Conservation (phyloP, 306 rosid species). For the Gastrolobium bilobum region DNA sequence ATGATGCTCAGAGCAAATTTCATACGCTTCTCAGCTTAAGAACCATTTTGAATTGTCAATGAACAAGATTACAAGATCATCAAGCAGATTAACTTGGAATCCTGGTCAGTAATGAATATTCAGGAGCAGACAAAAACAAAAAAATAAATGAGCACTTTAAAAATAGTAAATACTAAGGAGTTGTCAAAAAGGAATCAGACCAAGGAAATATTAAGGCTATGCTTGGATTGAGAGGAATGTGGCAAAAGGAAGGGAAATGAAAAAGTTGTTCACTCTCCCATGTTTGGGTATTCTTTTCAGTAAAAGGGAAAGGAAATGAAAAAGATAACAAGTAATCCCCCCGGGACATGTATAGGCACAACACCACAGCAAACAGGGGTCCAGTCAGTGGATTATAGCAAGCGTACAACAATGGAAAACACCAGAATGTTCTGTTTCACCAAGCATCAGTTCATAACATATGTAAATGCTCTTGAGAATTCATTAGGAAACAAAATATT, state of each 20-base stretch:
- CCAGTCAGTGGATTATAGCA: slow-evolving; percentile 25
- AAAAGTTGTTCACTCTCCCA: background rate
- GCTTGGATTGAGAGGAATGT: background rate
- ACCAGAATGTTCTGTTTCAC: slow-evolving; percentile 4
- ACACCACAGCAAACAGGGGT: slow-evolving; percentile 19
- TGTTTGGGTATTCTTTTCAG: slow-evolving; percentile 17
- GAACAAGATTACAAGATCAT: slow-evolving; percentile 37
- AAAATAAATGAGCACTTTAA: background rate
- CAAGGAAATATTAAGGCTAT: background rate
- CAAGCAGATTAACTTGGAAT: slow-evolving; percentile 16
- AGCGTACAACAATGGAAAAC: background rate
- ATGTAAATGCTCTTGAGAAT: background rate
- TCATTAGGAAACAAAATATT: slow-evolving; percentile 35
- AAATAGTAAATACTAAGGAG: background rate
- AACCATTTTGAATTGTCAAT: slow-evolving; percentile 13
- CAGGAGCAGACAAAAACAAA: slow-evolving; percentile 3
- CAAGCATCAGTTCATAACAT: slow-evolving; percentile 23
- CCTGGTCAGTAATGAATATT: slow-evolving; percentile 33
- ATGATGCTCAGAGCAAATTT: slow-evolving; percentile 37
- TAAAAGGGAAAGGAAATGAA: slow-evolving; percentile 12
- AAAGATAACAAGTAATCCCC: slow-evolving; percentile 9
- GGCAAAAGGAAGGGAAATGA: slow-evolving; percentile 23
- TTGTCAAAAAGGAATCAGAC: background rate
- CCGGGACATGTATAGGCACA: slow-evolving; percentile 4
- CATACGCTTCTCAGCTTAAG: slow-evolving; percentile 22